Base-by-base conservation (phyloP, 495 filamentous ascomycete species). In the Aspergillus heteromorphus region DNA sequence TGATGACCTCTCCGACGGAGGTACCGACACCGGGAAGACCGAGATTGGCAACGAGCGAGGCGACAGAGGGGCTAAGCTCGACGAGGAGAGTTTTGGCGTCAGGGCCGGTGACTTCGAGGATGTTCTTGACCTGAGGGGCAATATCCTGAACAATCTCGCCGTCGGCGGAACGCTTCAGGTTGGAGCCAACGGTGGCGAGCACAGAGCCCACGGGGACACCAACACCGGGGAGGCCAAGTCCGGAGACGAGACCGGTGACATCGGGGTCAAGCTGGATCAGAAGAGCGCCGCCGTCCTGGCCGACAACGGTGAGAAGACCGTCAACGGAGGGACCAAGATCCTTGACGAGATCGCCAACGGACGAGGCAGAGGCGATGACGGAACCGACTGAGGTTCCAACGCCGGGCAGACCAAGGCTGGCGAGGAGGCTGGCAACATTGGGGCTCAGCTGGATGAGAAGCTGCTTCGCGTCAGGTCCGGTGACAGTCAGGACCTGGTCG, bases 401-500 rank as follows among this genome's bases (percentile, higher is more conserved):
- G 25, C 45, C 40, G 48, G 69, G 65, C 13, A 73, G 67, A 31
- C 66, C 69, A 10, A 74, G 71, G 36, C 71, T 66, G 25, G 63
- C 18, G 23, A 74, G 56, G 23, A 73, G 66, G 21, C 47, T 41
- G 36, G 65, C 56, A 20, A 69, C 71, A 29, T 62, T 57, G 49
- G 68, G 68, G 54, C 62, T 63, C 31, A 73, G 65, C 60, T 71
- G 55, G 49, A 73, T 47, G 38, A 73, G 69, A 47, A 73, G 69
- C 25, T 60, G 29, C 53, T 64, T 55, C 53, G 61, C 60, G 34
- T 73, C 61, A 21, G 63, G 45, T 40, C 64, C 65, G 36, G 65
- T 68, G 53, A 72, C 59, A 48, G 61, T 63, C 42, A 73, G 63
- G 58, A 71, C 40, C 43, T 45, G 38, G 41, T 63, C 42, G 59